A percentile compares a stretch with the other conserved stretches of the same genome.
Evolutionary conservation across 2,329 filamentous ascomycete genomes (phyloP).

Genomic region (Emydomyces testavorans): DNA sequence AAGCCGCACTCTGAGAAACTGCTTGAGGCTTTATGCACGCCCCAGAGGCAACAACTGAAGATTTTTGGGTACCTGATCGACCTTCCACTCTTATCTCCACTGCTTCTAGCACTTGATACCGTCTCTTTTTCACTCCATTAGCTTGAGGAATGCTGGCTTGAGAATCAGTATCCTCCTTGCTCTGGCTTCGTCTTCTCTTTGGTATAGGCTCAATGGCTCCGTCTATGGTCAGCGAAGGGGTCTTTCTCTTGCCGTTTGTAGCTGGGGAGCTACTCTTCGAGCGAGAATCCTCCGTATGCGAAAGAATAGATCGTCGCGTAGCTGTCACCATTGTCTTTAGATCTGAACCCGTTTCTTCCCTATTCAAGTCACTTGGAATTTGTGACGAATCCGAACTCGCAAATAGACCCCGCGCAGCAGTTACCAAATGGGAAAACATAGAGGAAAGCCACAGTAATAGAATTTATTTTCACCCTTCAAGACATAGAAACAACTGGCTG

Average conservation of each 20-base stretch:
- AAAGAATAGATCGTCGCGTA: slow-evolving; percentile 23
- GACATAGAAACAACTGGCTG: neutral
- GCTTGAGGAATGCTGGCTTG: neutral
- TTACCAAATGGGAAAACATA: slow-evolving; percentile 36
- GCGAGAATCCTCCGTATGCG: slow-evolving; percentile 13
- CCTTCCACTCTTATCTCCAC: slow-evolving; percentile 11
- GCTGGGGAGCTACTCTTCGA: slow-evolving; percentile 4
- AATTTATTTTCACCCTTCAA: neutral
- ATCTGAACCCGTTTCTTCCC: slow-evolving; percentile 9
- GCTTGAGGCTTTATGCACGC: neutral
- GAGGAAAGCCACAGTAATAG: slow-evolving; percentile 11
- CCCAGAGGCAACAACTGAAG: neutral
- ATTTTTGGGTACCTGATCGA: slow-evolving; percentile 7
- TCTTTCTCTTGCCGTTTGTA: slow-evolving; percentile 25
- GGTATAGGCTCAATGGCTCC: slow-evolving; percentile 2
- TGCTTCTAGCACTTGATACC: slow-evolving; percentile 13
- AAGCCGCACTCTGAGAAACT: neutral
- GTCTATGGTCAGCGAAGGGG: slow-evolving; percentile 10
- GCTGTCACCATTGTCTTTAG: slow-evolving; percentile 26
- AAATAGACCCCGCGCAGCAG: slow-evolving; percentile 34
- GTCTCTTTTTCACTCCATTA: neutral
- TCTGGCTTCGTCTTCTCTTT: slow-evolving; percentile 9
- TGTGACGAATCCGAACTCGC: slow-evolving; percentile 24
- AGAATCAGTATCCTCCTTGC: neutral
- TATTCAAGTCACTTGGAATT: neutral